Base-by-base conservation (phyloP, 192 early-diverging fungal genomes). In the Backusella westeae region DNA sequence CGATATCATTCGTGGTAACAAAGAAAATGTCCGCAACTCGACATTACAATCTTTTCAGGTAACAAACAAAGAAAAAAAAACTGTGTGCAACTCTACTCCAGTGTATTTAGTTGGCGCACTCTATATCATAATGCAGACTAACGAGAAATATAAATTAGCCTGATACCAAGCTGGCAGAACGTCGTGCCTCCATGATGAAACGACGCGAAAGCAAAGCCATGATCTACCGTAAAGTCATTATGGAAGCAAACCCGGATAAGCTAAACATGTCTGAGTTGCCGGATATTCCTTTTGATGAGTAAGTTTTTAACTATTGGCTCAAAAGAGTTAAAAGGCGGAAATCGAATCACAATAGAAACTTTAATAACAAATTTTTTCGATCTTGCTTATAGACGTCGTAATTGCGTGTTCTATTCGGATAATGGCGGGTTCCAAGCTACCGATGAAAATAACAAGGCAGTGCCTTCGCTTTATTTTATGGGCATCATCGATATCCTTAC, bases 401-500 rank as follows among this genome's bases (percentile, higher is more conserved):
- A 92, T 74, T 96, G 91, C 72, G 84, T 94, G 66, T 98, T 98
- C 81, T 97, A 97, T 79, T 87, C 89, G 39, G 96, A 98, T 65
- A 88, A 96, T 46, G 97, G 97, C 74, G 98, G 98, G 1, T 93
- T 95, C 68, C 85, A 87, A 34, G 88, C 96, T 21, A 94, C 96
- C 1, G 93, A 94, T 74, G 89, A 90, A 69, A 70, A 82, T 52
- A 91, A 97, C 77, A 78, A 87, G 52, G 88, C 92, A 4, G 80
- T 87, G 6, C 85, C 88, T 53, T 84, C 92, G 56, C 86, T 98
- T 9, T 99, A 99, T 84, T 98, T 96, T 78, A 89, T 99, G 75
- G 96, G 97, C 17, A 92, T 98, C 74, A 99, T 99, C 70, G 98
- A 99, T 78, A 98, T 99, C 44, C 88, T 99, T 69, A 99, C 98